Base-by-base conservation (phyloP, 2,329 filamentous ascomycete species). In the Phoma sp. region DNA sequence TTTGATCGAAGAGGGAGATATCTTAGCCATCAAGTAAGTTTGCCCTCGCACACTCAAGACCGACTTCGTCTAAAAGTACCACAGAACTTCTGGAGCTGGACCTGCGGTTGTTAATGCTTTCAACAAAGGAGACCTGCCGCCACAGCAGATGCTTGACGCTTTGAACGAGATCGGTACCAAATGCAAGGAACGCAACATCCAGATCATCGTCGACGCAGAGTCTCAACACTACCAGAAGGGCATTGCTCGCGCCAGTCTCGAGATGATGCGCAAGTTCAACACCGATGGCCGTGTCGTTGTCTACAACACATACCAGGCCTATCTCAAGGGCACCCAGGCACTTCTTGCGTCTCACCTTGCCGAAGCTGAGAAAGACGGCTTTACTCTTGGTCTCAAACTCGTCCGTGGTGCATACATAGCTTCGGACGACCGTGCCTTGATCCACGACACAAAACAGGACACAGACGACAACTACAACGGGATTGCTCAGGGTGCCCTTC, bases 391-490 rank as follows among this genome's bases (percentile, higher is more conserved):
- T 2, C 65, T 84, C 54, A 86, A 86, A 67, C 72, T 86, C 10
- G 84, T 86, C 0, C 77, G 84, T 6, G 84, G 84, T 7, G 84
- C 84, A 6, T 86, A 86, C 65, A 78, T 86, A 5, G 70, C 74
- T 19, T 79, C 78, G 0, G 84, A 86, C 29, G 74, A 79, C 47
- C 71, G 82, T 4, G 64, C 73, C 2, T 60, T 84, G 22, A 84
- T 86, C 55, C 80, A 82, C 63, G 78, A 83, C 55, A 83, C 80
- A 27, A 85, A 84, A 55, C 69, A 82, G 51, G 79, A 80, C 19
- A 86, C 84, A 0, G 82, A 86, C 58, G 62, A 76, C 4, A 85
- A 84, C 37, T 96, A 93, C 77, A 85, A 96, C 70, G 81, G 57
- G 78, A 35, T 85, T 91, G 58, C 83, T 85, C 2, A 84, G 84